phyloP scores from a whole-genome alignment of 208 protist species.

The Leishmania amazonensis region DNA sequence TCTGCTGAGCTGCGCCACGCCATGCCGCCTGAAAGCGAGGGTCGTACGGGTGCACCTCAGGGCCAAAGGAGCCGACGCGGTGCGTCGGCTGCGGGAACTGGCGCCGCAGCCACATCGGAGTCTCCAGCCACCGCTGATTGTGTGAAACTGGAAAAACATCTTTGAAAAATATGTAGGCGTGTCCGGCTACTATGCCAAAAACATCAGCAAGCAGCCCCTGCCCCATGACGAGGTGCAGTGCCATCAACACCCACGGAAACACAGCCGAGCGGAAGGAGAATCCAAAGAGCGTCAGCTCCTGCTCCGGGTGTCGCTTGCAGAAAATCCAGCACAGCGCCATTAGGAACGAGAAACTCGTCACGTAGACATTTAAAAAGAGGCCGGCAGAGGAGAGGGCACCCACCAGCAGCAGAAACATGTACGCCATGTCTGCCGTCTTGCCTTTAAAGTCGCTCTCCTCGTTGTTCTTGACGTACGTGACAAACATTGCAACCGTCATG shows the following conservation, averaged over 20 bases:
- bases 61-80: slow-evolving; percentile 17
- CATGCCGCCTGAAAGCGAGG: slow-evolving; percentile 30
- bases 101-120: slow-evolving; percentile 55
- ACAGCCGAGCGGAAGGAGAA: slow-evolving; percentile 77
- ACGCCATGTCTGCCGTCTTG: slow-evolving; percentile 75
- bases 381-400: slow-evolving; percentile 30
- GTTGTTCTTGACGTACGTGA: slow-evolving; percentile 79
- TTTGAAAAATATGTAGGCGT: slow-evolving; percentile 79
- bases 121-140: slow-evolving; percentile 49
- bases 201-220: slow-evolving; percentile 64
- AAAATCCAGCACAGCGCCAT: slow-evolving; percentile 91
- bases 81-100: slow-evolving; percentile 31
- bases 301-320: slow-evolving; percentile 80
- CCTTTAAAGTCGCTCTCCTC: slow-evolving; percentile 78
- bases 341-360: slow-evolving; percentile 64
- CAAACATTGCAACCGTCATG: slow-evolving; percentile 78
- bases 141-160: slow-evolving; percentile 78
- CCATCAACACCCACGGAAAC: slow-evolving; percentile 86
- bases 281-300: slow-evolving; percentile 64
- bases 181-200: slow-evolving; percentile 69
- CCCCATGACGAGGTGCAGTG: slow-evolving; percentile 71
- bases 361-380: slow-evolving; percentile 40
- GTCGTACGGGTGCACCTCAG: slow-evolving; percentile 39
- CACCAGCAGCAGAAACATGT: slow-evolving; percentile 74
- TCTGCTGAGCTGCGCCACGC: slow-evolving; percentile 10